These are phyloP conservation scores for Neotropicomus parvogracilis DNA, from an alignment of 1,284 basidiomycete genomes.

Conservation along the genomic window DNA sequence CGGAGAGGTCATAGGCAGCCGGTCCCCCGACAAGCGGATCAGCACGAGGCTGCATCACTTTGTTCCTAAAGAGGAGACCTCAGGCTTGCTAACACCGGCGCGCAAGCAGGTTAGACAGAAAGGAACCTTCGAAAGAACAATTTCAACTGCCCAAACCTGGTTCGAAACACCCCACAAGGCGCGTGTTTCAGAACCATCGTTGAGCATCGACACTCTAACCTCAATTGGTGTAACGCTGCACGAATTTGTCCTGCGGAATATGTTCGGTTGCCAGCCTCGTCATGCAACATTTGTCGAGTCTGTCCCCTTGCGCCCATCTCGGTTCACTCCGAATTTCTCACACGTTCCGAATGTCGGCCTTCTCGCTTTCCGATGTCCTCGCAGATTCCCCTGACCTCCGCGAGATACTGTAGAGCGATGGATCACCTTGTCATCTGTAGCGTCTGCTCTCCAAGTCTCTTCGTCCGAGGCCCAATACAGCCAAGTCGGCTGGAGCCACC, in stretches of 20 bases:
- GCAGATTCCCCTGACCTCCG: background rate
- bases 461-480: background rate
- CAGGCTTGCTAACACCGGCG: too few species aligned
- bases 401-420: too few species aligned
- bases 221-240: background rate
- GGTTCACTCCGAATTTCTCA: background rate
- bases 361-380: background rate
- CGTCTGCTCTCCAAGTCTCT: too few species aligned
- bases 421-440: background rate
- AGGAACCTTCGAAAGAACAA: too few species aligned
- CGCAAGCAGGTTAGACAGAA: too few species aligned
- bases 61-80: too few species aligned
- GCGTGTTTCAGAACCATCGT: conserved; percentile 1
- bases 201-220: background rate
- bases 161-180: background rate
- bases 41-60: too few species aligned
- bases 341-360: conserved; percentile 3
- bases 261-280: too few species aligned
- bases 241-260: background rate
- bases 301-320: background rate
- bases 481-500: background rate
- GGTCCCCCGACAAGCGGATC: too few species aligned
- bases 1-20: too few species aligned
- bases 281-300: background rate
- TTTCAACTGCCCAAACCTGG: background rate